Base-by-base conservation (phyloP, 768 basidiomycete genomes). In the Ramaria sp. region DNA sequence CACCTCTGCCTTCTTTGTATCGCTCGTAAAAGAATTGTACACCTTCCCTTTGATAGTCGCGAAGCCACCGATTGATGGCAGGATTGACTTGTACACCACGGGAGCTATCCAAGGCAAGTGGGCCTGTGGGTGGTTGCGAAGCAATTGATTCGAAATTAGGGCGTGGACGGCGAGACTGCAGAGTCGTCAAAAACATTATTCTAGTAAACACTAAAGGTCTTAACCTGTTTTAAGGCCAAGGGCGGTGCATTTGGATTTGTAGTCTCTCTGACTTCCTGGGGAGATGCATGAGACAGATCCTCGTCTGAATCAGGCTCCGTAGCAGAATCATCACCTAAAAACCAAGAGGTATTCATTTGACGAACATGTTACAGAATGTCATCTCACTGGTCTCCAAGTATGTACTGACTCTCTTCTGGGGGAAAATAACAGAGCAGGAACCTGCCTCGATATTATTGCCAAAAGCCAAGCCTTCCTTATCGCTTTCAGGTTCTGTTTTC, bases 11-110 rank as follows among this genome's bases (percentile, higher is more conserved):
- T 61, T 84, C 72, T 30, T 73, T 69, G 65, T 86, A 96, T 47
- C 83, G 77, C 13, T 78, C 73, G 70, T 80, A 96, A 50, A 97
- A 78, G 69, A 97, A 97, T 42, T 74, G 68, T 12, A 88, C 80
- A 7, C 95, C 95, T 11, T 92, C 84, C 34, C 91, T 77, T 64
- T 98, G 95, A 64, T 98, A 98, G 34, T 83, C 81, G 54, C 94
- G 83, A n/a, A 97, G 73, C 67, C 84, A 90, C 0, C 83, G 82
- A 68, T 94, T 95, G 63, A 96, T 84, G 3, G 83, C 68, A 7
- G 73, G 77, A 2, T 88, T 86, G 20, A 89, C 78, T 60, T 73
- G 73, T 20, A 81, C 72, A 33, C 70, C 67, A 45, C 72, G 64
- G 27, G 69, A 69, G 37, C 64, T 64, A 57, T 83, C 80, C 11